Evolutionary conservation across 306 rosid genomes (phyloP).

Genomic region (Luffa aegyptiaca): DNA sequence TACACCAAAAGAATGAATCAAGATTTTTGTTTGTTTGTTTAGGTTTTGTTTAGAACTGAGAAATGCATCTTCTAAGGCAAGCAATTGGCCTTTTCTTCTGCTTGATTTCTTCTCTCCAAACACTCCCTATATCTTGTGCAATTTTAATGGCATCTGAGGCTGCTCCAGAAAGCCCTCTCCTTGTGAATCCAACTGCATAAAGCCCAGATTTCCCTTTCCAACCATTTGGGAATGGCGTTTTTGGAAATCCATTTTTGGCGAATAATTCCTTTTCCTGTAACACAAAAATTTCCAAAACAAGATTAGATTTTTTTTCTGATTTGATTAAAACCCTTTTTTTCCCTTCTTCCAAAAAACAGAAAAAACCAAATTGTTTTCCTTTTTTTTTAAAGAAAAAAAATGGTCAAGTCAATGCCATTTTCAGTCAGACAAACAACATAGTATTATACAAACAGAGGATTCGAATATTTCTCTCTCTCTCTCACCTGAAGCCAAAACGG

Average conservation of each 20-base stretch:
- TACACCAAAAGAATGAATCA: background rate
- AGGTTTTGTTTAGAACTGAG: constrained; percentile 40
- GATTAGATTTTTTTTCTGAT: constrained; percentile 16
- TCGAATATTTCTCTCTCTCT: constrained; percentile 3
- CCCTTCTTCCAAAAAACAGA: background rate
- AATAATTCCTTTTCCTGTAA: constrained; percentile 77
- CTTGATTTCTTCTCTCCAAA: constrained; percentile 65
- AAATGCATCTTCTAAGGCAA: constrained; percentile 75
- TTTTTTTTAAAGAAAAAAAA: background rate
- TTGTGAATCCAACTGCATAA: constrained; percentile 90
- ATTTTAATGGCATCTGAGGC: constrained; percentile 71
- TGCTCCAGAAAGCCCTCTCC: constrained; percentile 84
- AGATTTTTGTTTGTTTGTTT: background rate
- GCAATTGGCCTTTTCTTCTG: constrained; percentile 44
- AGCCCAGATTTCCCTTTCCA: constrained; percentile 90
- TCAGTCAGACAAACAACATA: background rate
- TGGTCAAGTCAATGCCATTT: background rate
- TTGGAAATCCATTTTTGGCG: constrained; percentile 75
- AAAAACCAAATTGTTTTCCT: background rate
- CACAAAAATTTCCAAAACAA: constrained; percentile 9
- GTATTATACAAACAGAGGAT: background rate
- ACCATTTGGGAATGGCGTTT: constrained; percentile 58
- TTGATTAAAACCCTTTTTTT: background rate
- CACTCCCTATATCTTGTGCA: constrained; percentile 59
- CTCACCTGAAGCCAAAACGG: constrained; percentile 97